Base-by-base conservation (phyloP, 306 rosid species). In the Medicago ruthenica region DNA sequence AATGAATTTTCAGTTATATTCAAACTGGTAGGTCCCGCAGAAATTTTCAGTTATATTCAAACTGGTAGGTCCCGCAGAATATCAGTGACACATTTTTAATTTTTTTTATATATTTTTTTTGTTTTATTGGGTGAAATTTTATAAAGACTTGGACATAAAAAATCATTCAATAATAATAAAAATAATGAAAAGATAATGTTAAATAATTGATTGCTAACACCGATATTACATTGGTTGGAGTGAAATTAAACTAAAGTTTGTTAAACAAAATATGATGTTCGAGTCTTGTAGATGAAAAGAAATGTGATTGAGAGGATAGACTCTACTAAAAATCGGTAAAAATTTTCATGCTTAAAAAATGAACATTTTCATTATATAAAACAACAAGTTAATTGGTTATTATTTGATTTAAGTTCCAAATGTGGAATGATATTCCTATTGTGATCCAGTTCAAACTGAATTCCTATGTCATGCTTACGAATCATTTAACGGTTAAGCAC, bases 1-100 rank as follows among this genome's bases (percentile, higher is more conserved):
- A 60, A 75, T 75, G 79, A 53, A 83, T 57, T 78, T 59, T 72
- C 67, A 76, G 78, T 77, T 64, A 40, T 68, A 42, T 75, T 76
- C 76, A 73, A 68, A 79, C 64, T 17, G 73, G 9, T 67, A 47
- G 71, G 51, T 47, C 74, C 21, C 54, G 11, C 71, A 61, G 67
- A 61, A 61, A n/a, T n/a, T n/a, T n/a, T n/a, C n/a, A n/a, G n/a
- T n/a, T n/a, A n/a, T 67, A 41, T 75, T 76, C 75, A 73, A 68
- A 79, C 63, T 16, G 73, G 9, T 67, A 47, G 71, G 51, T 47
- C 74, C 21, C 54, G 11, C 71, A 61, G 67, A 61, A 61, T 61
- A 61, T 61, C 8, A 15, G 21, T 61, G 67, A 61, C 31, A 36
- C 40, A 40, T 51, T 31, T n/a, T 17, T 59, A 24, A 42, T 59